These are phyloP conservation scores for Anthracocystis setariae DNA, from an alignment of 1,284 basidiomycete species.

Conservation along the genomic window DNA sequence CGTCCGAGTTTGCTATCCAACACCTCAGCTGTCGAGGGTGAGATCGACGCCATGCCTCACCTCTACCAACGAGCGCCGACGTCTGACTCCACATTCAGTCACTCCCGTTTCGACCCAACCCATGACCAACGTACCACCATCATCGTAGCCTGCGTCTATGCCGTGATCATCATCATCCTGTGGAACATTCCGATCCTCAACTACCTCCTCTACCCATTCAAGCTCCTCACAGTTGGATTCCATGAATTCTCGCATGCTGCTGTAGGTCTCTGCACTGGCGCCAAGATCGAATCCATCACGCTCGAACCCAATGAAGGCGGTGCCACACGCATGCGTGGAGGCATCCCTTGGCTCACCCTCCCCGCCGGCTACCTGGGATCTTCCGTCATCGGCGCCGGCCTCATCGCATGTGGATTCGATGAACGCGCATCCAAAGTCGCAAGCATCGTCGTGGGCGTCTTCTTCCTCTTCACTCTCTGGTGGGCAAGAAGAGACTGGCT, in stretches of 20 bases:
- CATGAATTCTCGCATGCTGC: slow-evolving; percentile 65
- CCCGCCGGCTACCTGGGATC: slow-evolving; percentile 77
- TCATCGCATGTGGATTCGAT: slow-evolving; percentile 91
- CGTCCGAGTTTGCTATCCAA: too few species aligned
- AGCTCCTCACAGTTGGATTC: slow-evolving; percentile 63
- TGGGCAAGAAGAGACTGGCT: slow-evolving; percentile 82
- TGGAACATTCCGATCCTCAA: slow-evolving; percentile 65
- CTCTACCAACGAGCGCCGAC: slow-evolving; percentile 20
- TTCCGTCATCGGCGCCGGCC: slow-evolving; percentile 81
- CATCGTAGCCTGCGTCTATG: slow-evolving; percentile 65
- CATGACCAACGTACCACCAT: slow-evolving; percentile 61
- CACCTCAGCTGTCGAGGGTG: background rate
- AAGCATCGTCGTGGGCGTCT: slow-evolving; percentile 80
- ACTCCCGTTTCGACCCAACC: slow-evolving; percentile 52
- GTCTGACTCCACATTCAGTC: background rate
- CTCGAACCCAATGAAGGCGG: slow-evolving; percentile 81
- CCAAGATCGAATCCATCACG: slow-evolving; percentile 77
- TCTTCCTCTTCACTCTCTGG: slow-evolving; percentile 93
- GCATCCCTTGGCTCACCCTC: slow-evolving; percentile 83
- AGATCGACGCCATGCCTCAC: slow-evolving; percentile 11
- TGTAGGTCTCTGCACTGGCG: slow-evolving; percentile 81
- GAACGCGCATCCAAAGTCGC: slow-evolving; percentile 92
- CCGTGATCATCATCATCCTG: slow-evolving; percentile 58
- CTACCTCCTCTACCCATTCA: slow-evolving; percentile 66
- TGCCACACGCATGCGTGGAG: slow-evolving; percentile 90